Evolutionary conservation across 1,139 yeast species (phyloP).

Genomic region (Pichiaceae sp.): DNA sequence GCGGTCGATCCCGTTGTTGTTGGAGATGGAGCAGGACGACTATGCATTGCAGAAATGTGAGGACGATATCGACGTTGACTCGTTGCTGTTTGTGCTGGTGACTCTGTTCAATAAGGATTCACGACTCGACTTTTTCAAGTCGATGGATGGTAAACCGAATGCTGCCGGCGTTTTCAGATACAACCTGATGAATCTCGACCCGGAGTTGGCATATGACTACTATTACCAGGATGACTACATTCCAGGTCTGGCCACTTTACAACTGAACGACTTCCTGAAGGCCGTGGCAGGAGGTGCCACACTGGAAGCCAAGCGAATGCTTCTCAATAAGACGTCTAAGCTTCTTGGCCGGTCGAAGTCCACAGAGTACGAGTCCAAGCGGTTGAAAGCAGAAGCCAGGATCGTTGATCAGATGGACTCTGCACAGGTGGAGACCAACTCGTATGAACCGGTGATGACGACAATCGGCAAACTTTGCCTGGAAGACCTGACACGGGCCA

Average conservation of each 20-base stretch:
- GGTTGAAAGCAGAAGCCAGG: slow-evolving; percentile 11
- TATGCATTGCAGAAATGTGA: slow-evolving; percentile 64
- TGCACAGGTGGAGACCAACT: slow-evolving; percentile 47
- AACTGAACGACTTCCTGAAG: slow-evolving; percentile 21
- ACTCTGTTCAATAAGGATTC: slow-evolving; percentile 40
- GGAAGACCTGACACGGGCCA: slow-evolving; percentile 53
- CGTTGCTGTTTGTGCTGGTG: slow-evolving; percentile 53
- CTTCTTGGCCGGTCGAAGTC: slow-evolving; percentile 22
- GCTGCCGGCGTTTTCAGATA: slow-evolving; percentile 35
- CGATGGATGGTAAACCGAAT: slow-evolving; percentile 36
- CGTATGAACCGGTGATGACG: slow-evolving; percentile 38
- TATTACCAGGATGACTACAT: slow-evolving; percentile 54
- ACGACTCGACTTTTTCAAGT: slow-evolving; percentile 46
- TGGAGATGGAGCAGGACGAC: slow-evolving; percentile 67
- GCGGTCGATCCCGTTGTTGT: slow-evolving; percentile 53
- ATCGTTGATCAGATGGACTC: slow-evolving; percentile 9
- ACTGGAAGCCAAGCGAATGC: slow-evolving; percentile 4
- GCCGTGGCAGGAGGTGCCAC: slow-evolving; percentile 5
- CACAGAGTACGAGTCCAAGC: slow-evolving; percentile 12
- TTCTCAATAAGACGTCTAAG: slow-evolving; percentile 12
- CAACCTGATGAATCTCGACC: slow-evolving; percentile 26
- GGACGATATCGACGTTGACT: slow-evolving; percentile 56
- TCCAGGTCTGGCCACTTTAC: slow-evolving; percentile 34
- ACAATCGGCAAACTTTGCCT: slow-evolving; percentile 47
- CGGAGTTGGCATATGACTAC: slow-evolving; percentile 38